Conservation (phyloP, 345 rosid genomes). For the Brassica napus region DNA sequence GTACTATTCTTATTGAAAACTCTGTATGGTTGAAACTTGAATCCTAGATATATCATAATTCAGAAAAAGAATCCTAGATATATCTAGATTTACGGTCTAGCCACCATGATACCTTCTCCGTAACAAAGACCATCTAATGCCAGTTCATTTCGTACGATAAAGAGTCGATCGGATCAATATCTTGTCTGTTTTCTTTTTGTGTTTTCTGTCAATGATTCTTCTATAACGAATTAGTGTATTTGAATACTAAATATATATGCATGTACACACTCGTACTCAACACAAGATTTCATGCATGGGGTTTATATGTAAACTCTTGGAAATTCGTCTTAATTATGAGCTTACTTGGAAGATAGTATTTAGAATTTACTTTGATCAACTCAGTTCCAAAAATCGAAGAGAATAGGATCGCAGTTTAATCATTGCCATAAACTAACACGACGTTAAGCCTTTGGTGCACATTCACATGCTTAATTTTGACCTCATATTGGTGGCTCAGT, state of each 20-base stretch:
- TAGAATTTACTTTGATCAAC: slow-evolving; percentile 1
- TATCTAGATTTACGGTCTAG: not conserved
- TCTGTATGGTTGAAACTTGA: not conserved
- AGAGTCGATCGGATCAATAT: not conserved
- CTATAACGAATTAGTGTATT: not conserved
- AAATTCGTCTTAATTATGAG: not conserved
- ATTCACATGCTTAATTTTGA: not conserved
- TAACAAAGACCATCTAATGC: not conserved
- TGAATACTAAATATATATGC: not conserved
- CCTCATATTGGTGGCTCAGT: not conserved
- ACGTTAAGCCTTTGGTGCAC: not conserved
- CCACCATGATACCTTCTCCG: not conserved
- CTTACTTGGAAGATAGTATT: slow-evolving; percentile 6
- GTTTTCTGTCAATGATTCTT: not conserved
- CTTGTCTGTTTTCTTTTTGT: too few species aligned
- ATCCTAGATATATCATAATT: not conserved
- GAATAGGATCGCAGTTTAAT: not conserved
- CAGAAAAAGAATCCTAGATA: too few species aligned
- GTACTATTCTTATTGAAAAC: not conserved
- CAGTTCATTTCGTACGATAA: not conserved
- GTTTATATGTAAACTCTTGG: not conserved
- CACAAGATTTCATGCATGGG: not conserved
- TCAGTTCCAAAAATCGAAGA: not conserved
- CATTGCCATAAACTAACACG: not conserved
- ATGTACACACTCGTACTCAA: not conserved